A percentile compares a stretch with the other conserved stretches of the same genome.
These are phyloP conservation scores for Chlamydomonas schloesseri DNA, from an alignment of 139 green algal species.

Conservation along the genomic window DNA sequence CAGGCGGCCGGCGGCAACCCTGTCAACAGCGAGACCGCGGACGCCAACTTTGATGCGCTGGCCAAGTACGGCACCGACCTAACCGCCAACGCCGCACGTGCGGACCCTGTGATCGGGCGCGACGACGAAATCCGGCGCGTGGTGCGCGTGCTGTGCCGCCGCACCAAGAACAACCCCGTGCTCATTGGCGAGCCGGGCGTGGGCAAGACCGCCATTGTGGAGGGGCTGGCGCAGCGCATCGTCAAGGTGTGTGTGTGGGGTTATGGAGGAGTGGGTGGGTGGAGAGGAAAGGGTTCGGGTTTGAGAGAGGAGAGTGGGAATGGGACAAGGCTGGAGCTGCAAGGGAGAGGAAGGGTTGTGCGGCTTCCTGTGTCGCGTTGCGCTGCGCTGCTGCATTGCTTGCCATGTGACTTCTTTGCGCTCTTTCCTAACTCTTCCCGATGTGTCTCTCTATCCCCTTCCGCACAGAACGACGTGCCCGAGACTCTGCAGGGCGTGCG, in stretches of 20 bases:
- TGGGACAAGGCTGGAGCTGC: not conserved
- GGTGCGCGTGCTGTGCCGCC: conserved; percentile 89
- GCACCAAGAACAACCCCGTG: conserved; percentile 99
- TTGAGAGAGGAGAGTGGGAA: too few species aligned
- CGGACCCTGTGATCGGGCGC: conserved; percentile 95
- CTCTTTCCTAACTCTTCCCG: too few species aligned
- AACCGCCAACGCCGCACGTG: conserved; percentile 85
- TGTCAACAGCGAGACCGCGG: conserved; percentile 66
- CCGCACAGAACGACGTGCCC: conserved; percentile 83
- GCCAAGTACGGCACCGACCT: conserved; percentile 93
- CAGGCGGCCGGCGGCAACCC: conserved; percentile 37
- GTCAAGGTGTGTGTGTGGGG: conserved; percentile 80
- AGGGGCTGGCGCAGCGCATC: conserved; percentile 94
- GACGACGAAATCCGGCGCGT: conserved; percentile 86
- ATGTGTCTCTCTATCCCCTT: not conserved
- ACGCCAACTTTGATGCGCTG: conserved; percentile 92
- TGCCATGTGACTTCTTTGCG: too few species aligned
- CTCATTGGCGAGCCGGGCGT: conserved; percentile 92
- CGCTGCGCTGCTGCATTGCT: too few species aligned
- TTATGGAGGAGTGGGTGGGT: conserved; percentile 46
- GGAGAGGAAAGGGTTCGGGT: not conserved
- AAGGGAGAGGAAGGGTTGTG: not conserved
- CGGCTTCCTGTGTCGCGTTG: too few species aligned
- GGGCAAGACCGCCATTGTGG: conserved; percentile 84
- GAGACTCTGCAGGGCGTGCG: conserved; percentile 71